phyloP scores from a whole-genome alignment of 257 asterid genomes.

The Petrea volubilis region DNA sequence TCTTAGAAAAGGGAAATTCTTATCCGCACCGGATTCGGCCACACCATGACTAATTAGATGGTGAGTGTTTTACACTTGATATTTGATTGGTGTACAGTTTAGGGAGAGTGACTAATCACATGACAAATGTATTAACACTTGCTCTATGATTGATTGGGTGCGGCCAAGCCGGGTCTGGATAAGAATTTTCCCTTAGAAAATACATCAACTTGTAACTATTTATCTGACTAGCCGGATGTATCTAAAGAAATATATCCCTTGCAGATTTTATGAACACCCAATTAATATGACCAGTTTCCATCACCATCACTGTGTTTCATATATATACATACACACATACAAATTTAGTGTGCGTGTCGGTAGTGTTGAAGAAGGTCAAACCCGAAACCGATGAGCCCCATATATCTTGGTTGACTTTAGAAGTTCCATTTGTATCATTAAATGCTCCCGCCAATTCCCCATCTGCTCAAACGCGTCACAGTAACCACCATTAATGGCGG shows the following conservation, averaged over 20 bases:
- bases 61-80: no score
- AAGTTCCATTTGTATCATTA: constrained; percentile 23
- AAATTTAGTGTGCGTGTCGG: constrained; percentile 22
- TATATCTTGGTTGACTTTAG: constrained; percentile 30
- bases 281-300: neutral
- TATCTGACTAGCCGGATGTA: neutral
- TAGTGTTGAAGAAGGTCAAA: constrained; percentile 19
- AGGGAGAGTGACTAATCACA: no score
- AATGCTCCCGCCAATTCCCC: constrained; percentile 31
- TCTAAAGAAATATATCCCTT: neutral
- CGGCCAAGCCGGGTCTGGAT: no score
- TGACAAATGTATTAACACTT: no score
- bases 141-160: no score
- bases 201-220: neutral
- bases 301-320: neutral
- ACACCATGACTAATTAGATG: no score
- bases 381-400: neutral
- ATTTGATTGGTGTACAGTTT: no score
- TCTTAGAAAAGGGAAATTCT: no score
- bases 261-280: neutral
- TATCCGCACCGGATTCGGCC: no score
- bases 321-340: neutral
- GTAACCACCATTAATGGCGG: constrained; percentile 29
- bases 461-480: constrained; percentile 43
- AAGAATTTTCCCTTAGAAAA: neutral